phyloP scores from a whole-genome alignment of 805 yeast species.

The Millerozyma miso region DNA sequence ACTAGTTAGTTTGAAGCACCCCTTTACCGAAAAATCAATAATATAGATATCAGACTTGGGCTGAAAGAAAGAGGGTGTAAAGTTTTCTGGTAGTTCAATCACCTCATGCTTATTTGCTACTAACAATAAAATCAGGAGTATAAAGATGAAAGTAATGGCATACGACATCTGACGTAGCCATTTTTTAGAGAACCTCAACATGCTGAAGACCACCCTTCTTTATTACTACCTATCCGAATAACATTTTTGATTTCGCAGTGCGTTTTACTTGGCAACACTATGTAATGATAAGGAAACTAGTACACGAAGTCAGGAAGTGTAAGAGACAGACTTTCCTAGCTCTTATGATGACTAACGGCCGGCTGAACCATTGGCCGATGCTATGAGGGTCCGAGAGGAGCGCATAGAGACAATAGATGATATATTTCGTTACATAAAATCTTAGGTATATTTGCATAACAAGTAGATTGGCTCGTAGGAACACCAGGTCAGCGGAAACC shows the following conservation, averaged over 20 bases:
- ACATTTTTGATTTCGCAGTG: not conserved
- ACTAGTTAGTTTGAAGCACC: slow-evolving; percentile 21
- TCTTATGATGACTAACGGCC: no score
- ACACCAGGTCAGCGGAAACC: no score
- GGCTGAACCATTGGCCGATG: no score
- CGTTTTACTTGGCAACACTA: no score
- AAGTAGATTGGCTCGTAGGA: no score
- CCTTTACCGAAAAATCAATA: slow-evolving; percentile 38
- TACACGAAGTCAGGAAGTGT: no score
- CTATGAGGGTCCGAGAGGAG: no score
- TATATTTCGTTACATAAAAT: no score
- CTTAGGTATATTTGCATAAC: no score
- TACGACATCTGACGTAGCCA: slow-evolving; percentile 26
- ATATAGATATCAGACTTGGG: slow-evolving; percentile 36
- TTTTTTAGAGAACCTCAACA: slow-evolving; percentile 29
- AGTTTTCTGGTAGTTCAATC: slow-evolving; percentile 25
- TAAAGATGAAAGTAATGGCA: slow-evolving; percentile 11
- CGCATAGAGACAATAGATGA: no score
- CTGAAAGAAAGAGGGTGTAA: slow-evolving; percentile 38
- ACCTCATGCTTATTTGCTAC: slow-evolving; percentile 39
- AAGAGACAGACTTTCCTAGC: no score
- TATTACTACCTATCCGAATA: not conserved
- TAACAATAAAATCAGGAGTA: slow-evolving; percentile 22
- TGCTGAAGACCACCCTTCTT: slow-evolving; percentile 1
- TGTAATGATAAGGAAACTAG: no score